Evolutionary conservation across 495 filamentous ascomycete genomes (phyloP), one percentile per base, ranked within the genome.

Genomic region (Tuber magnatum): DNA sequence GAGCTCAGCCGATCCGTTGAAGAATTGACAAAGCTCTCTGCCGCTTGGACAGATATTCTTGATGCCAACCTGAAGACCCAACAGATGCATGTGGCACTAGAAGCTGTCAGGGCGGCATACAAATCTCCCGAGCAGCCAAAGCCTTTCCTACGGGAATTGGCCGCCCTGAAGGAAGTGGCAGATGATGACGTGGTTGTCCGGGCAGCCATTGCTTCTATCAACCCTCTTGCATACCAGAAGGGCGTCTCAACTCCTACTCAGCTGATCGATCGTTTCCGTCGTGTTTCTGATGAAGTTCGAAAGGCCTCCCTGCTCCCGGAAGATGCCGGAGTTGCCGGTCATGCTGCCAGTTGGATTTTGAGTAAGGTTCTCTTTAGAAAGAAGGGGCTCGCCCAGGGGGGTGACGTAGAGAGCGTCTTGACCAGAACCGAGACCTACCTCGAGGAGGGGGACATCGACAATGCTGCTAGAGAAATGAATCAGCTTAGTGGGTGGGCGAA

Each of bases 361-460:
- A 96, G 92, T 86, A 94, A 97, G 84, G 86, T 97, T 39, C 87
- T 97, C 84, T 98, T 99, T 88, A 92, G 91, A 87, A 97, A 97
- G 86, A 88, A 93, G 81, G 92, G 90, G n/a, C 86, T 95, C 65
- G 90, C 94, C 1, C 87, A 88, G 41, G 94, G 96, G 39, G 89
- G 95, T 79, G 95, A 99, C 82, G 94, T 98, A 35, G 95, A 98
- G 87, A 97, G 93, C 82, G 89, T 97, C 76, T 88, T 99, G 20
- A 91, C 92, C 3, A 87, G 95, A 74, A 93, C 95, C 3, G 93
- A 97, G 85, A 94, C 88, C 6, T 87, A 91, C 78, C 86, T 99
- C 20, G 93, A 98, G 85, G 92, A 97, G 84, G 96, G 95, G 42
- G 88, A 96, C 80, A 84, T 99, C 44, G 96, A 99, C 82, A 90